phyloP scores from a whole-genome alignment of 768 basidiomycete genomes.

The Pisolithus tinctorius region DNA sequence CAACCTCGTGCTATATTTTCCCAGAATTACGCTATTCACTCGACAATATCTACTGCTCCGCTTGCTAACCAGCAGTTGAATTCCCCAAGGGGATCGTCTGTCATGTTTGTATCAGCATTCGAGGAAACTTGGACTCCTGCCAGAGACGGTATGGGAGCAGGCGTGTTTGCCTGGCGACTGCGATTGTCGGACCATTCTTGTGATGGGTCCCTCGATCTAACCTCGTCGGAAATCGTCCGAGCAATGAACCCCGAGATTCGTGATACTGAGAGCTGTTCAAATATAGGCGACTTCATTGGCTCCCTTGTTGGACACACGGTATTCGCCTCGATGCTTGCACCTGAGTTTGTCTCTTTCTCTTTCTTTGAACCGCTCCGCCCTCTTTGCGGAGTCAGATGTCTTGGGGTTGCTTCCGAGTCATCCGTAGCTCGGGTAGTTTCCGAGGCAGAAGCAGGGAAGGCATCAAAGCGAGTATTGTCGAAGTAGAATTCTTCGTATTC shows the following conservation, averaged over 20 bases:
- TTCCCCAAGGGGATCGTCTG: constrained; percentile 52
- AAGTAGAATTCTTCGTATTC: constrained; percentile 25
- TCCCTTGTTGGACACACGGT: neutral
- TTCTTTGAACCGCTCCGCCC: too few species aligned
- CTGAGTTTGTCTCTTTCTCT: neutral
- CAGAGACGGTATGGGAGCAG: neutral
- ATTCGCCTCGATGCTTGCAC: neutral
- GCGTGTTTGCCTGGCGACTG: neutral
- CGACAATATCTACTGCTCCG: constrained; percentile 50
- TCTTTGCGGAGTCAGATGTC: neutral
- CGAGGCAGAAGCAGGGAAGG: constrained; percentile 13
- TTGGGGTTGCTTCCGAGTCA: neutral
- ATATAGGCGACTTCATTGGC: neutral
- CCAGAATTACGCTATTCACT: constrained; percentile 8
- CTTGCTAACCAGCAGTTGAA: constrained; percentile 66
- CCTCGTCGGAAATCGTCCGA: neutral
- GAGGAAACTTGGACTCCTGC: too few species aligned
- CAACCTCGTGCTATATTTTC: neutral
- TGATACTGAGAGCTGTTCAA: constrained; percentile 17
- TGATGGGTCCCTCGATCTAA: neutral
- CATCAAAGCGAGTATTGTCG: constrained; percentile 27
- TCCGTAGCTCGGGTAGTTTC: neutral
- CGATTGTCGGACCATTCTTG: neutral
- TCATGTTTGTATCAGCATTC: neutral
- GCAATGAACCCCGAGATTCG: constrained; percentile 19